A percentile compares a stretch with the other conserved stretches of the same genome.
phyloP scores from a whole-genome alignment of 163 green algal genomes.

The Scenedesmus sp. region DNA sequence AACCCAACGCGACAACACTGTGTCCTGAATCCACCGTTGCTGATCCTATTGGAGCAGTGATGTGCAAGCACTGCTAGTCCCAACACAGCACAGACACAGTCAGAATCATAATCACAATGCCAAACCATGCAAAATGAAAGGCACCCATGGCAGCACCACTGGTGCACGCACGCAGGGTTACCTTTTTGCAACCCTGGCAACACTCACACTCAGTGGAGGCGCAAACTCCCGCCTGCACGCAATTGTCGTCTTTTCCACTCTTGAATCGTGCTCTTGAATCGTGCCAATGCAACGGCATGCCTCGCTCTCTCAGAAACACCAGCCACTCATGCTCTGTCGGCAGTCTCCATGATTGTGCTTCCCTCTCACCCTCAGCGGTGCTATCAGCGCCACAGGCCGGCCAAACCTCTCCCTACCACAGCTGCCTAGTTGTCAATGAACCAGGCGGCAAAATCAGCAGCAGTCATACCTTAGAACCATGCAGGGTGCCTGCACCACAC shows the following conservation, averaged over 20 bases:
- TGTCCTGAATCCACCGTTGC: not conserved
- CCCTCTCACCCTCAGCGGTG: not conserved
- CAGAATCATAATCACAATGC: not conserved
- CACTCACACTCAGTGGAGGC: not conserved
- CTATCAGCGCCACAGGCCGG: not conserved
- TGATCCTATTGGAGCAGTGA: not conserved
- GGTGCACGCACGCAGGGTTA: not conserved
- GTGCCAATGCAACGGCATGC: not conserved
- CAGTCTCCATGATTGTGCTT: not conserved
- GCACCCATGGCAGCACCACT: not conserved
- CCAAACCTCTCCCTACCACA: not conserved
- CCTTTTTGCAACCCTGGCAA: not conserved
- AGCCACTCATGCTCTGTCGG: not conserved
- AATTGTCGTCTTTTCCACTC: not conserved
- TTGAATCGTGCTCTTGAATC: not conserved
- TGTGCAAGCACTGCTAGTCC: not conserved
- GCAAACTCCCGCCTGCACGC: not conserved
- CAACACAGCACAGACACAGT: not conserved
- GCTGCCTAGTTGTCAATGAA: not conserved
- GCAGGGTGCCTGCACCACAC: not conserved
- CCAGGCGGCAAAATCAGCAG: not conserved
- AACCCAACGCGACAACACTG: not conserved
- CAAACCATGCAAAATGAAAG: not conserved
- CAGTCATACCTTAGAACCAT: not conserved
- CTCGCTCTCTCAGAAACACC: not conserved